These are phyloP conservation scores for Castanospermum australe DNA, from an alignment of 306 rosid genomes.

Conservation along the genomic window DNA sequence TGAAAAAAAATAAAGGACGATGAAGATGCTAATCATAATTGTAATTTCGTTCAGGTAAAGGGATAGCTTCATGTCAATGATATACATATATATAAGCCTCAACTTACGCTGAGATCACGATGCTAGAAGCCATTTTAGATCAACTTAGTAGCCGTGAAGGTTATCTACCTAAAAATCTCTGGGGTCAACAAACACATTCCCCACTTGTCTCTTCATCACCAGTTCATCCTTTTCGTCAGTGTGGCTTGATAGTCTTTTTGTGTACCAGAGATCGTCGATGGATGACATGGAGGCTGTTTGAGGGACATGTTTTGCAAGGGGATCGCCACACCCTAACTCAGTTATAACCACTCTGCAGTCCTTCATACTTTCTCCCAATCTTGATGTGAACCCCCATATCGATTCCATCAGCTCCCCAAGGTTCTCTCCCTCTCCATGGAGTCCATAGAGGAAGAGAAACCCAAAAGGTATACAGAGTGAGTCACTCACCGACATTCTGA, in stretches of 20 bases:
- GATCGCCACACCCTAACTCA: slow-evolving; percentile 54
- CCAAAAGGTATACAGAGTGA: slow-evolving; percentile 38
- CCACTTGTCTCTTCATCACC: slow-evolving; percentile 44
- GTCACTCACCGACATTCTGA: slow-evolving; percentile 39
- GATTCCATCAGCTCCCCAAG: slow-evolving; percentile 59
- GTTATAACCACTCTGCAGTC: slow-evolving; percentile 40
- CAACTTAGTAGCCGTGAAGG: neutral
- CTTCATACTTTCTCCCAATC: slow-evolving; percentile 49
- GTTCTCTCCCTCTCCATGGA: slow-evolving; percentile 72
- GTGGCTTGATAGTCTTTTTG: slow-evolving; percentile 39
- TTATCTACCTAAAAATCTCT: slow-evolving; percentile 51
- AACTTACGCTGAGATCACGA: neutral
- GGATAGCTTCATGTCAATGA: neutral
- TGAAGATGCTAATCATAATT: neutral
- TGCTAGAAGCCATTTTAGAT: neutral
- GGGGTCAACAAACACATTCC: slow-evolving; percentile 74
- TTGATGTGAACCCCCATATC: slow-evolving; percentile 58
- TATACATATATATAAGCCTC: neutral
- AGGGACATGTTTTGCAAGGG: slow-evolving; percentile 55
- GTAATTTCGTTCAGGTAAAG: neutral
- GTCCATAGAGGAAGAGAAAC: slow-evolving; percentile 59
- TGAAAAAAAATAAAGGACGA: neutral
- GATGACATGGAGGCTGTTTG: slow-evolving; percentile 47
- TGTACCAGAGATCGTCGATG: slow-evolving; percentile 66
- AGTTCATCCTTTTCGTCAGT: slow-evolving; percentile 34